Evolutionary conservation across 2,329 filamentous ascomycete genomes (phyloP), one percentile per base, ranked within the genome.

Genomic region (Colletotrichum musae): DNA sequence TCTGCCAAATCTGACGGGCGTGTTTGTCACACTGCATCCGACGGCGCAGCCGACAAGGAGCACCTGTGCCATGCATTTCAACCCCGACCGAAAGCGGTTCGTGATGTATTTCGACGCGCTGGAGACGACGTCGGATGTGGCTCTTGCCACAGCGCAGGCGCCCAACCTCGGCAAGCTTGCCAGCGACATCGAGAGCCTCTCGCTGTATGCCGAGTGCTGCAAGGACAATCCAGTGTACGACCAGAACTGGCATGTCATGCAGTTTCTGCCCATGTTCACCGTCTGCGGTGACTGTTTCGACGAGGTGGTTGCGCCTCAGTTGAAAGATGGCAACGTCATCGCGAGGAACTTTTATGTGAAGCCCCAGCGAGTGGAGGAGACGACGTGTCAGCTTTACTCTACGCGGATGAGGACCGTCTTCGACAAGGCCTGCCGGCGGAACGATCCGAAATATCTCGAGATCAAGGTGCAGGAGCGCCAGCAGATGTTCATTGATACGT

Each of bases 281-380:
- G 91, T 97, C 4, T 98, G 95, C 79, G 90, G 93, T 72, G 93
- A 95, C 79, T 98, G 95, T 79, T 97, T 93, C 77, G 88, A 93
- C 16, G 90, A 94, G 24, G 88, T 94, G 1, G 89, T 97, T n/a
- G 89, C 88, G 79, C 94, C 94, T 1, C 83, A 89, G 58, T 80
- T 91, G 2, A 83, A 86, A 36, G 82, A 85, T 16, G 78, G 81
- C 60, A 80, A 81, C 48, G 81, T 87, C 1, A 83, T 95, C 26
- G 90, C 92, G 10, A 82, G 86, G 18, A 88, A 91, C 72, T 93
- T 96, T 73, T 89, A 88, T 71, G 85, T 86, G 64, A 84, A 88
- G 15, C 85, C 89, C 26, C 87, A 89, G 71, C 84, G 85, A 13
- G 79, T 92, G 5, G 77, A 83, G 0, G 80, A 83, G 73, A 88